Conservation (phyloP, 1,284 basidiomycete species). For the Agaricales sp. region DNA sequence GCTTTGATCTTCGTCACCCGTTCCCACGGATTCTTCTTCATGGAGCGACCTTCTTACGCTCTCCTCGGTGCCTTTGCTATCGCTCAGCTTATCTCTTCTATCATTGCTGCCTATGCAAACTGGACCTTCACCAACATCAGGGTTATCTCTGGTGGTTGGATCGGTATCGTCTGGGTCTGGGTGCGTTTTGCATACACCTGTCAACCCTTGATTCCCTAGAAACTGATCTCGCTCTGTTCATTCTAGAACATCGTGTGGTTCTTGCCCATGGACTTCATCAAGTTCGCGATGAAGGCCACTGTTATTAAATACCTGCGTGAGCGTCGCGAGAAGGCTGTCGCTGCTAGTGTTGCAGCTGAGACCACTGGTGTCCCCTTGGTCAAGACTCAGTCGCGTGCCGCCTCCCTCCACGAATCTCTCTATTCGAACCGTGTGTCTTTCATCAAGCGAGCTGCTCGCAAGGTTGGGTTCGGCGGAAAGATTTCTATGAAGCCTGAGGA, state of each 20-base stretch:
- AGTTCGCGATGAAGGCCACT: conserved; percentile 92
- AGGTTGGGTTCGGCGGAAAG: conserved; percentile 78
- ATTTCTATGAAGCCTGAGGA: conserved; percentile 76
- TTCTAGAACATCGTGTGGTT: conserved; percentile 87
- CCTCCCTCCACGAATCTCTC: conserved; percentile 86
- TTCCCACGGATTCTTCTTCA: conserved; percentile 96
- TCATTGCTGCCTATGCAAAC: conserved; percentile 89
- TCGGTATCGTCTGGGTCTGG: conserved; percentile 96
- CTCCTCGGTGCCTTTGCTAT: conserved; percentile 86
- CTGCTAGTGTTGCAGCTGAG: conserved; percentile 27
- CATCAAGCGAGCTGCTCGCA: conserved; percentile 77
- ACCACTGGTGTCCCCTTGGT: conserved; percentile 67
- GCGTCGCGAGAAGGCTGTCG: conserved; percentile 46
- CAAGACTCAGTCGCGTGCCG: conserved; percentile 82
- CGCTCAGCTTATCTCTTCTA: conserved; percentile 89
- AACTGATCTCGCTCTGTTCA: conserved; percentile 6
- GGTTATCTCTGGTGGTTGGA: conserved; percentile 83
- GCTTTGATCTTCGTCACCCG: conserved; percentile 96
- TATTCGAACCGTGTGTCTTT: conserved; percentile 91
- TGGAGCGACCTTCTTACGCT: conserved; percentile 90
- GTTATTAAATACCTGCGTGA: conserved; percentile 77
- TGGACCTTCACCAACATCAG: conserved; percentile 84
- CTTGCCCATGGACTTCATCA: conserved; percentile 89
- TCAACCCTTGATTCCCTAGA: neutral
- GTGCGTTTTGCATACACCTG: conserved; percentile 31